Base-by-base conservation (phyloP, 108 stramenopile species). In the Nitzschia inconspicua region DNA sequence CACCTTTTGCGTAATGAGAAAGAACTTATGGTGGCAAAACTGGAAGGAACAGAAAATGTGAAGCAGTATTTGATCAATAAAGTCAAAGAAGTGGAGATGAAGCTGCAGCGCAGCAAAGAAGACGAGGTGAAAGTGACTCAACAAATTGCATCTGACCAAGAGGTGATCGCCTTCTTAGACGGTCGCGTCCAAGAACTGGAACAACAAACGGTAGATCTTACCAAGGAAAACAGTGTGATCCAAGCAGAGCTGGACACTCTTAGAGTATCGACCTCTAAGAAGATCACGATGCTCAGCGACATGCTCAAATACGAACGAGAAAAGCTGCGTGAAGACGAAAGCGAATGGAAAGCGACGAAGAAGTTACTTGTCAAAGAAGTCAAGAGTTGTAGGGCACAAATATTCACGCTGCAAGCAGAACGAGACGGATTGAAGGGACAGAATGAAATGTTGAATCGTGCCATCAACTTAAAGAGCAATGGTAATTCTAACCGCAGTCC, bases 101-200 rank as follows among this genome's bases (percentile, higher is more conserved):
- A 64, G 6, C 65, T 87, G 28, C 39, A 34, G 20, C 57, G 70
- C 16, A 73, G 60, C 20, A 64, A 73, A 41, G 86, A 91, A 24
- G 64, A 79, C 46, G 78, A 83, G 35, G 47, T 64, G 52, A 79
- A 84, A 46, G 59, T 79, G 16, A 75, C 73, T 37, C 79, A 83
- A 43, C 85, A 87, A 56, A 75, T 85, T 44, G 81, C 83, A 14
- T 68, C 64, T 42, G 93, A 94, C 64, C 89, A 91, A 53, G 93
- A 94, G 59, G 93, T 94, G 20, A 94, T 94, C 78, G 84, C 85
- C 23, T 94, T 87, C 61, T 70, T 94, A 40, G 93, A 94, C 68
- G 79, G 74, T 14, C 81, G 76, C 10, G 89, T 89, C 4, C 85
- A 88, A 57, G 79, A 75, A 30, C 63, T 94, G 43, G 93, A 94